phyloP scores from a whole-genome alignment of 1,284 basidiomycete genomes.

The Moesziomyces parantarcticus region DNA sequence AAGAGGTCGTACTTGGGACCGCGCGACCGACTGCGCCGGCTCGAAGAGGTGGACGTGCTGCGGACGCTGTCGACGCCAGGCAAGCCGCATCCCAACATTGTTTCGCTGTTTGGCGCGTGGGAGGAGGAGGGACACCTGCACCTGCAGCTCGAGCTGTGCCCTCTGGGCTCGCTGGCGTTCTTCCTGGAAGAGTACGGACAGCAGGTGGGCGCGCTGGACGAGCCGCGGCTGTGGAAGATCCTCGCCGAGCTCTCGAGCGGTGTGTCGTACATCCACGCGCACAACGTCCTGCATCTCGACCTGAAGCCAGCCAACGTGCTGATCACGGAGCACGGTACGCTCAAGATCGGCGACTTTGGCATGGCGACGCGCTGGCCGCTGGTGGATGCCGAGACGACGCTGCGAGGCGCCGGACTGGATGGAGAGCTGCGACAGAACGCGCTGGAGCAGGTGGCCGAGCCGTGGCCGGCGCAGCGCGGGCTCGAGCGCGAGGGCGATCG shows the following conservation, averaged over 20 bases:
- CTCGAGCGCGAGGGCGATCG: conserved; percentile 91
- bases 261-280: conserved; percentile 86
- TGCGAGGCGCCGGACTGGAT: conserved; percentile 58
- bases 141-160: conserved; percentile 95
- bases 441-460: conserved; percentile 21
- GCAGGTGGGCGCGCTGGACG: conserved; percentile 83
- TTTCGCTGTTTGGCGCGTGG: conserved; percentile 95
- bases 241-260: conserved; percentile 83
- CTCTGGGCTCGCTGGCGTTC: conserved; percentile 86
- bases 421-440: conserved; percentile 9
- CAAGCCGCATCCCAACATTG: conserved; percentile 70
- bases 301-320: conserved; percentile 98
- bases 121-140: conserved; percentile 90
- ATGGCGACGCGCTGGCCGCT: conserved; percentile 66
- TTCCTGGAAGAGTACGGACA: conserved; percentile 94
- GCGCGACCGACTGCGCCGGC: conserved; percentile 83
- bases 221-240: conserved; percentile 96
- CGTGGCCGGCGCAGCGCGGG: conserved; percentile 21
- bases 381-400: conserved; percentile 53
- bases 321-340: conserved; percentile 84
- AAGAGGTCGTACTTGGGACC: conserved; percentile 87
- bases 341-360: conserved; percentile 99
- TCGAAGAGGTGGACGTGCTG: conserved; percentile 95
- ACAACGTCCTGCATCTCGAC: conserved; percentile 92
- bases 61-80: conserved; percentile 75